Percentiles rank a stretch among this genome's conserved stretches.
These are phyloP conservation scores for Aspergillus cristatus DNA, from an alignment of 495 filamentous ascomycete species.

Conservation along the genomic window DNA sequence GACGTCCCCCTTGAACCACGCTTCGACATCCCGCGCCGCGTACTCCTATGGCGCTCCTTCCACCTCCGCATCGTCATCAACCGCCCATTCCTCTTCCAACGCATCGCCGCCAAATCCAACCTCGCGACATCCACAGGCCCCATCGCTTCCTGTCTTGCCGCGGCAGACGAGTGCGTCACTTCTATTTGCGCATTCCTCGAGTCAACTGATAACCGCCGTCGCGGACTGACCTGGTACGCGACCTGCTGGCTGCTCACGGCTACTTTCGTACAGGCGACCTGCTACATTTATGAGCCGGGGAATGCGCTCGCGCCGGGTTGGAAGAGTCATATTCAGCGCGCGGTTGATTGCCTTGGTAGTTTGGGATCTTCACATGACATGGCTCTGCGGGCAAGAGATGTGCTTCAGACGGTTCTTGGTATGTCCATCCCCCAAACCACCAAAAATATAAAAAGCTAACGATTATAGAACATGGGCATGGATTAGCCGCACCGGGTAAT, in stretches of 20 bases:
- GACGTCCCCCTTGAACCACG: slow-evolving; percentile 6
- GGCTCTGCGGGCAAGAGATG: slow-evolving; percentile 11
- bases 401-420: slow-evolving; percentile 13
- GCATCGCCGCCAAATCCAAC: slow-evolving; percentile 9
- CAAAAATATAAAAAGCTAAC: neutral
- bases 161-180: slow-evolving; percentile 11
- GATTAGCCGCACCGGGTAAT: neutral
- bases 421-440: neutral
- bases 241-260: slow-evolving; percentile 16
- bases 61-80: slow-evolving; percentile 17
- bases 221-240: slow-evolving; percentile 15
- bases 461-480: slow-evolving; percentile 2
- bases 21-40: slow-evolving; percentile 9
- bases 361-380: slow-evolving; percentile 15
- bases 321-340: slow-evolving; percentile 9
- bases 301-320: slow-evolving; percentile 7
- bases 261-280: slow-evolving; percentile 16
- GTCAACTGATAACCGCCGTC: slow-evolving; percentile 7
- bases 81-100: slow-evolving; percentile 13
- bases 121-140: slow-evolving; percentile 6
- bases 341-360: slow-evolving; percentile 11
- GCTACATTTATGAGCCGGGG: slow-evolving; percentile 12
- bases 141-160: slow-evolving; percentile 9
- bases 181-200: slow-evolving; percentile 13
- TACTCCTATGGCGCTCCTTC: slow-evolving; percentile 12